Evolutionary conservation across 2,329 filamentous ascomycete genomes (phyloP).

Genomic region (Monilinia vaccinii-corymbosi): DNA sequence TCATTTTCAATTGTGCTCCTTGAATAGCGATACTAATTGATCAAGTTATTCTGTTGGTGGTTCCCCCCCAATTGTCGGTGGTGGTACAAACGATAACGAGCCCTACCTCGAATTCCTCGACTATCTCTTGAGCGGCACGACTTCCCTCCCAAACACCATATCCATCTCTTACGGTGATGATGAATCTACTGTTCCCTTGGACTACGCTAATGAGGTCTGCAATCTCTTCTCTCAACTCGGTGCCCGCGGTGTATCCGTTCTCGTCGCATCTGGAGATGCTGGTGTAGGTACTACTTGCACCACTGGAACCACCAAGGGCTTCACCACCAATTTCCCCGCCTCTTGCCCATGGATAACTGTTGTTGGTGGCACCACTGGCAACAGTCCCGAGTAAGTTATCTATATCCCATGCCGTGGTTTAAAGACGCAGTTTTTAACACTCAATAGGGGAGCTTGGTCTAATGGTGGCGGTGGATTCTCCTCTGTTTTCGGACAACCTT

Average conservation of each 20-base stretch:
- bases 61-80: conserved; percentile 41
- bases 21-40: background rate
- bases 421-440: background rate
- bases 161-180: conserved; percentile 47
- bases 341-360: conserved; percentile 43
- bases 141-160: conserved; percentile 48
- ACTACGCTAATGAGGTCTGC: conserved; percentile 45
- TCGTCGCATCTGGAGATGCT: conserved; percentile 41
- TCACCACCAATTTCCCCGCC: conserved; percentile 40
- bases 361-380: conserved; percentile 33
- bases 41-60: conserved; percentile 44
- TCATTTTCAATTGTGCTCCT: background rate
- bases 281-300: conserved; percentile 33
- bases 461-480: conserved; percentile 36
- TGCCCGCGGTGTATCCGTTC: conserved; percentile 39
- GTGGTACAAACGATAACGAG: conserved; percentile 50
- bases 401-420: background rate
- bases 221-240: conserved; percentile 44
- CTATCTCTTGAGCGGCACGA: conserved; percentile 42
- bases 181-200: conserved; percentile 42
- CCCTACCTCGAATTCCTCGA: conserved; percentile 57
- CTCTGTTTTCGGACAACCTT: conserved; percentile 34
- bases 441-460: conserved; percentile 16
- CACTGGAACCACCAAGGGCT: conserved; percentile 33
- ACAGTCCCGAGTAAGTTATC: conserved; percentile 18